A percentile compares a stretch with the other conserved stretches of the same genome.
Evolutionary conservation across 139 green algal species (phyloP).

Genomic region (Chlorella vulgaris): DNA sequence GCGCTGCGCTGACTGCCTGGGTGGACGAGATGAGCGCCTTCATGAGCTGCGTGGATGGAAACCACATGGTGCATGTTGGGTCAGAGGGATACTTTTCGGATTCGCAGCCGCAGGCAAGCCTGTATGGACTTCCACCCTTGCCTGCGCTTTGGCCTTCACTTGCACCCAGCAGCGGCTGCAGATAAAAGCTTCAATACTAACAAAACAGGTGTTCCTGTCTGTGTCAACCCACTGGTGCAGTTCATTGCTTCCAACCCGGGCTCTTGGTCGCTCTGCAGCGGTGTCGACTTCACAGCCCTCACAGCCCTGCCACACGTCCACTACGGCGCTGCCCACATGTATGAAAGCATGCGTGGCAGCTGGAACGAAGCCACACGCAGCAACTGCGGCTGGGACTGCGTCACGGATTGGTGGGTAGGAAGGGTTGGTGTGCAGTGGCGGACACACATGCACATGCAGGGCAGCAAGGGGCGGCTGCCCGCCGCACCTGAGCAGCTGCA

Average conservation of each 20-base stretch:
- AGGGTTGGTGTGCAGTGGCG: too few relatives aligned
- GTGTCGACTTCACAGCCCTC: background rate
- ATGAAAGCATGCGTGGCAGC: background rate
- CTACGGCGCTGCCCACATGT: background rate
- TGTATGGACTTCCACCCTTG: too few relatives aligned
- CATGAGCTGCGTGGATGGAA: constrained; percentile 2
- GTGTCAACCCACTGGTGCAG: background rate
- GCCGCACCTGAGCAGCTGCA: too few relatives aligned
- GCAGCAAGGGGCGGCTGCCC: too few relatives aligned
- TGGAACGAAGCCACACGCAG: background rate
- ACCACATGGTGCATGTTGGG: constrained; percentile 2
- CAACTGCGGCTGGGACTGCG: constrained; percentile 20
- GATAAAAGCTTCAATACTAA: too few relatives aligned
- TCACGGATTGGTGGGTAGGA: background rate
- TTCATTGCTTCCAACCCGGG: constrained; percentile 5
- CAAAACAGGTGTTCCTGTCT: too few relatives aligned
- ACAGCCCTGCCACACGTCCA: background rate
- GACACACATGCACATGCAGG: too few relatives aligned
- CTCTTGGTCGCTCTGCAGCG: background rate
- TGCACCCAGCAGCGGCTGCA: too few relatives aligned
- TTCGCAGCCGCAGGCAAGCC: background rate
- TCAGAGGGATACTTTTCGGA: background rate
- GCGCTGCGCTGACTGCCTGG: background rate
- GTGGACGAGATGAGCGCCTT: constrained; percentile 6
- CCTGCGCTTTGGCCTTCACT: too few relatives aligned